Percentiles rank a stretch among this genome's conserved stretches.
These are phyloP conservation scores for Clarireedia homoeocarpa DNA, from an alignment of 2,329 filamentous ascomycete genomes.

Conservation along the genomic window DNA sequence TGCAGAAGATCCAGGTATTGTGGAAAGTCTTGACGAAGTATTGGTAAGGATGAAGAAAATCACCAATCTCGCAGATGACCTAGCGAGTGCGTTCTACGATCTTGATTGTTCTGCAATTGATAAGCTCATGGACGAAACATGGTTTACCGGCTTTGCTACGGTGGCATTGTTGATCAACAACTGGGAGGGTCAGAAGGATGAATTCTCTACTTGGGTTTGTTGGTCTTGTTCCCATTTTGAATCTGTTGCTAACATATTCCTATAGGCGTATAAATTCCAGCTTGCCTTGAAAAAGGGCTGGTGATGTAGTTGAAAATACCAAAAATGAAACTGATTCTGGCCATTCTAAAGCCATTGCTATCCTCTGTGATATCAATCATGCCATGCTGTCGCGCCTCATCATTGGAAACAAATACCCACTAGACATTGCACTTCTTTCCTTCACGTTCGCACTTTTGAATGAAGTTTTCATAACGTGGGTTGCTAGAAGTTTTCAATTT, in stretches of 20 bases:
- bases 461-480: too few relatives aligned
- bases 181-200: conserved; percentile 62
- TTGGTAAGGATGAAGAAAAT: conserved; percentile 49
- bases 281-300: conserved; percentile 23
- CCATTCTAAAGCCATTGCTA: too few relatives aligned
- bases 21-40: conserved; percentile 45
- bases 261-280: conserved; percentile 25
- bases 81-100: conserved; percentile 67
- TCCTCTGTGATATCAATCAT: too few relatives aligned
- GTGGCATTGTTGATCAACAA: conserved; percentile 47
- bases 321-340: too few relatives aligned
- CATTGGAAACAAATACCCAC: too few relatives aligned
- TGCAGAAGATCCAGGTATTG: conserved; percentile 13
- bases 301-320: not conserved
- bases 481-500: too few relatives aligned
- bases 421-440: too few relatives aligned
- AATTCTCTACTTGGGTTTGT: conserved; percentile 65
- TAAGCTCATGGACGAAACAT: conserved; percentile 49
- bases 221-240: not conserved
- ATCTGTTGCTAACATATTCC: conserved; percentile 3
- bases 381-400: too few relatives aligned
- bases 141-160: conserved; percentile 48
- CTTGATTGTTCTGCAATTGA: conserved; percentile 53
- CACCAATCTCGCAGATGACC: conserved; percentile 60
- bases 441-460: too few relatives aligned